phyloP scores from a whole-genome alignment of 2,329 filamentous ascomycete genomes.

The Fusarium globosum region DNA sequence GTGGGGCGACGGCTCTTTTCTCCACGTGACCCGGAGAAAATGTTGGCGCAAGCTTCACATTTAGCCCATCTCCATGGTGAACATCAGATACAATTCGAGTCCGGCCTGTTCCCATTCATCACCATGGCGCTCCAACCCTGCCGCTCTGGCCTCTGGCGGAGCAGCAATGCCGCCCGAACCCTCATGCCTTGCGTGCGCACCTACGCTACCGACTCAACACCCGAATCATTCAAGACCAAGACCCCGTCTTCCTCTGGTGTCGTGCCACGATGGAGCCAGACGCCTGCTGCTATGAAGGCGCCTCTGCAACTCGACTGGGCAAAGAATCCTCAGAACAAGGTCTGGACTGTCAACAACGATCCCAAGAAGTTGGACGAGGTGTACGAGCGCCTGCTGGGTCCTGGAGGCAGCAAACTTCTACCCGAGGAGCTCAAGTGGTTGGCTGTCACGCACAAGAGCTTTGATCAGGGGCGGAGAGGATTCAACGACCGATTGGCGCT shows the following conservation, averaged over 20 bases:
- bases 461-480: slow-evolving; percentile 91
- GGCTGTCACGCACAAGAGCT: slow-evolving; percentile 97
- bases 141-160: slow-evolving; percentile 46
- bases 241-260: slow-evolving; percentile 14
- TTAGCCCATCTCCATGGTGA: background rate
- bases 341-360: slow-evolving; percentile 79
- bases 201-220: slow-evolving; percentile 46
- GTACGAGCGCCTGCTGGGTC: slow-evolving; percentile 81
- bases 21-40: slow-evolving; percentile 50
- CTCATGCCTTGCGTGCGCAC: slow-evolving; percentile 43
- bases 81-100: slow-evolving; percentile 4
- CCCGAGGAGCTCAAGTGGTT: slow-evolving; percentile 96
- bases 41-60: slow-evolving; percentile 44
- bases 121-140: slow-evolving; percentile 51
- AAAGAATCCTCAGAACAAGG: slow-evolving; percentile 63
- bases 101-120: slow-evolving; percentile 18
- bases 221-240: slow-evolving; percentile 44
- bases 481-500: slow-evolving; percentile 96
- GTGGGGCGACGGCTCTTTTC: slow-evolving; percentile 33
- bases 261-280: slow-evolving; percentile 75
- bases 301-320: slow-evolving; percentile 71
- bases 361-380: slow-evolving; percentile 79
- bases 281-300: slow-evolving; percentile 76
- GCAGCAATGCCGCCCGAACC: slow-evolving; percentile 38
- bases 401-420: slow-evolving; percentile 76